Percentiles rank a stretch among this genome's conserved stretches.
These are phyloP conservation scores for Microbotryomycetes sp. DNA, from an alignment of 1,284 basidiomycete species.

Conservation along the genomic window DNA sequence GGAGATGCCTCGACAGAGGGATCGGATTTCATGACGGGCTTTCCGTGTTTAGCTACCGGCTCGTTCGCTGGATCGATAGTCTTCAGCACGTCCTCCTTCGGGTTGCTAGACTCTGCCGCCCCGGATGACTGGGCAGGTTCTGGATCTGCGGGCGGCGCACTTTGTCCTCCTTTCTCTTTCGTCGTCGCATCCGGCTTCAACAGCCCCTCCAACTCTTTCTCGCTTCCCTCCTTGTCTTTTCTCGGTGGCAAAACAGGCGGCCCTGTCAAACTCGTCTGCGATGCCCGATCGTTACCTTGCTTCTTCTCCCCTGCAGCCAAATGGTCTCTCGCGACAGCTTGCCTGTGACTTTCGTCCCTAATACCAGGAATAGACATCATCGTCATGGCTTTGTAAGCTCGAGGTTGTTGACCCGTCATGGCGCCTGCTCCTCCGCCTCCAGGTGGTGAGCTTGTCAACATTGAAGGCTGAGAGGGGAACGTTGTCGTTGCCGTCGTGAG, in stretches of 20 bases:
- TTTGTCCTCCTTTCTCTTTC: too few species aligned
- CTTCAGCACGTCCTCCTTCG: too few species aligned
- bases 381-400: slow-evolving; percentile 16
- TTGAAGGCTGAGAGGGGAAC: slow-evolving; percentile 4
- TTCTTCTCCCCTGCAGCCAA: background rate
- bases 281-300: background rate
- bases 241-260: background rate
- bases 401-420: background rate
- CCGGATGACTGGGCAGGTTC: too few species aligned
- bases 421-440: background rate
- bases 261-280: background rate
- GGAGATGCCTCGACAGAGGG: too few species aligned
- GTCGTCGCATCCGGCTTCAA: too few species aligned
- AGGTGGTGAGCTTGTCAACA: background rate
- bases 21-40: too few species aligned
- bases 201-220: too few species aligned
- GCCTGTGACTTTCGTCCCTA: slow-evolving; percentile 2
- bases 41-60: too few species aligned
- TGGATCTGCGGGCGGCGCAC: too few species aligned
- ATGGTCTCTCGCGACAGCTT: slow-evolving; percentile 9
- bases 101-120: too few species aligned
- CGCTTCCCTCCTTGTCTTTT: too few species aligned
- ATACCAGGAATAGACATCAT: slow-evolving; percentile 25
- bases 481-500: slow-evolving; percentile 1
- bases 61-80: too few species aligned